Evolutionary conservation across 805 yeast species (phyloP), one percentile per base, ranked within the genome.

Genomic region (Schwanniomyces pseudopolymorphus): DNA sequence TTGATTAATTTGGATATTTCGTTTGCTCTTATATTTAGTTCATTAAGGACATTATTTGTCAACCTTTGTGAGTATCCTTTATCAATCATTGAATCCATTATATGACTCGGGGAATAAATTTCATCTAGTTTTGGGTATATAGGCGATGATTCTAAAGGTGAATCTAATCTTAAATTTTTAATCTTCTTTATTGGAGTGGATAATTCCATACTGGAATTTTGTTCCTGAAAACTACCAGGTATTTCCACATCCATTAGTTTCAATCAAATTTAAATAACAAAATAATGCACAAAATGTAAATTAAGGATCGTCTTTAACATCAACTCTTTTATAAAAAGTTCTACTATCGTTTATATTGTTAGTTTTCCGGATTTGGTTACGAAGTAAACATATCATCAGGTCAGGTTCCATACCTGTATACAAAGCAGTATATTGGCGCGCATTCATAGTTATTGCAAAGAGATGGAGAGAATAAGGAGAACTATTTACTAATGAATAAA

Each of bases 61-160:
- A 78, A 64, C 39, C 66, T 69, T 45, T 76, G 68, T 1, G 83
- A 77, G 59, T 76, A 79, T 42, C 80, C 71, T 45, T 70, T 71
- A 14, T 68, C 63, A 42, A 74, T 64, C 63, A 79, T 65, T n/a
- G 54, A 46, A 24, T 59, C 13, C 47, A 41, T 55, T 46, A 55
- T 40, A 25, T 37, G 17, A 13, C 31, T 36, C n/a, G 39, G 46
- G 19, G 24, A 43, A 17, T 24, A 25, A 10, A 46, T 41, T 39
- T 46, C 56, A 44, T 52, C 43, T 20, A 47, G 19, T 8, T 39
- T 42, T 16, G 52, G 51, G 25, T 45, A 46, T 22, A 37, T 14
- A 19, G 47, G 47, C 3, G 50, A 33, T 19, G 48, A 35, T n/a
- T 40, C 22, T 4, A 44, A 33, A 1, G 76, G 75, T 4, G 75